Conservation (phyloP, 352 stramenopile species). For the Phytophthora palmivora region DNA sequence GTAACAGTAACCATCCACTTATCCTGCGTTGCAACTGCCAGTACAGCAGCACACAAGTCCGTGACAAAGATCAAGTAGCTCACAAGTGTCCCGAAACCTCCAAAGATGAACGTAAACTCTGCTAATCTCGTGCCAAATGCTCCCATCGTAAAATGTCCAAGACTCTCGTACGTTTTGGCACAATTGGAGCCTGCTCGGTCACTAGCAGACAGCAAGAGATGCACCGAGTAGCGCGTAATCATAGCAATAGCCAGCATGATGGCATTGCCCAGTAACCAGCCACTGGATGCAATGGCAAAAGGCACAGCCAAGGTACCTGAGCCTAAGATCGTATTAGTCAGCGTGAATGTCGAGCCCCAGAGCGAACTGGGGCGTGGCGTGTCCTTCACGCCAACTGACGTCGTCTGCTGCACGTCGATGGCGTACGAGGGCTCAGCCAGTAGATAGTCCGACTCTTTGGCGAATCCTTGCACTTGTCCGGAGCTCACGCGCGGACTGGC, state of each 20-base stretch:
- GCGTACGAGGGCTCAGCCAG: slow-evolving; percentile 27
- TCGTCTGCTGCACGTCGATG: slow-evolving; percentile 47
- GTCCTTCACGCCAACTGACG: slow-evolving; percentile 22
- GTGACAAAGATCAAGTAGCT: slow-evolving; percentile 88
- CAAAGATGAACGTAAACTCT: slow-evolving; percentile 88
- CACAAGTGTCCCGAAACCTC: slow-evolving; percentile 81
- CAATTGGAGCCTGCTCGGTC: slow-evolving; percentile 63
- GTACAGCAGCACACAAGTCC: slow-evolving; percentile 64
- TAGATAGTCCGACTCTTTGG: slow-evolving; percentile 35
- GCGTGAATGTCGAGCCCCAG: slow-evolving; percentile 72
- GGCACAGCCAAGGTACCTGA: slow-evolving; percentile 77
- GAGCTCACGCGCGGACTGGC: slow-evolving; percentile 46
- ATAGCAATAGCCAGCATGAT: slow-evolving; percentile 80
- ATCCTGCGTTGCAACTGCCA: slow-evolving; percentile 37
- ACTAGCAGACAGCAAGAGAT: slow-evolving; percentile 68
- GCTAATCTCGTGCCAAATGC: slow-evolving; percentile 60
- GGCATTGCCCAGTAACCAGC: slow-evolving; percentile 68
- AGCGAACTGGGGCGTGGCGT: slow-evolving; percentile 55
- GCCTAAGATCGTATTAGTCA: slow-evolving; percentile 81
- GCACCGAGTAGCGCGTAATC: slow-evolving; percentile 80
- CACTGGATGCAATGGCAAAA: slow-evolving; percentile 76
- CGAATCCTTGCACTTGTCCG: slow-evolving; percentile 16
- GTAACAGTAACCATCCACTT: slow-evolving; percentile 69
- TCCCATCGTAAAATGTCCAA: slow-evolving; percentile 80
- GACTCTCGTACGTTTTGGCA: slow-evolving; percentile 78